These are phyloP conservation scores for Melampsora larici-populina DNA, from an alignment of 1,284 basidiomycete species.

Conservation along the genomic window DNA sequence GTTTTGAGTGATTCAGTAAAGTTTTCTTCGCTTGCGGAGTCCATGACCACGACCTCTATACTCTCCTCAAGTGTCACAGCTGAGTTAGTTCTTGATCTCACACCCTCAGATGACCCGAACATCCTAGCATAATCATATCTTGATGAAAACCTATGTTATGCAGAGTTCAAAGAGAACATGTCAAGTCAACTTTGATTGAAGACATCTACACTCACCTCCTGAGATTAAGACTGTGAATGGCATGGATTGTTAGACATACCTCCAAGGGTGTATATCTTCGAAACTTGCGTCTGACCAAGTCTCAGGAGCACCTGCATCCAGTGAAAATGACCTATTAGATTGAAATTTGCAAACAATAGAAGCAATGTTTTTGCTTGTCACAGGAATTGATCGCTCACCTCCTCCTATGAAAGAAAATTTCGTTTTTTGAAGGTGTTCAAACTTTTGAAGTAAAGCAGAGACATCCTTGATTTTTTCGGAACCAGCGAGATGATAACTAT, in stretches of 20 bases:
- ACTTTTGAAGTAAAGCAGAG: neutral
- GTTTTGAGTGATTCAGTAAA: too few relatives aligned
- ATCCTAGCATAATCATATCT: constrained; percentile 22
- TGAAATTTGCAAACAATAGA: neutral
- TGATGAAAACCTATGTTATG: constrained; percentile 20
- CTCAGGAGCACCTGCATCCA: constrained; percentile 16
- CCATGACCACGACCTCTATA: neutral
- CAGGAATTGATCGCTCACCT: neutral
- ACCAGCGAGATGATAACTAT: constrained; percentile 11
- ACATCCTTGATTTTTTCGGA: neutral
- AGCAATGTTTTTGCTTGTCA: neutral
- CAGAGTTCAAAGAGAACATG: neutral
- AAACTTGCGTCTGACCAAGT: constrained; percentile 16
- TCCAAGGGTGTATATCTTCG: constrained; percentile 19
- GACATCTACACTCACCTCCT: neutral
- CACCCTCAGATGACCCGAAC: neutral
- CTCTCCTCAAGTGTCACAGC: neutral
- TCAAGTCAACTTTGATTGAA: neutral
- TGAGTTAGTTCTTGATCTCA: neutral
- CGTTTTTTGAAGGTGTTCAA: neutral
- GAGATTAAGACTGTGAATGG: neutral
- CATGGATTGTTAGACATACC: constrained; percentile 2
- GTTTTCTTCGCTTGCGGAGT: neutral
- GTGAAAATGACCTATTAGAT: too few relatives aligned
- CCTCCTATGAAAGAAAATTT: constrained; percentile 36